These are phyloP conservation scores for Camelina hispida DNA, from an alignment of 345 rosid species.

Conservation along the genomic window DNA sequence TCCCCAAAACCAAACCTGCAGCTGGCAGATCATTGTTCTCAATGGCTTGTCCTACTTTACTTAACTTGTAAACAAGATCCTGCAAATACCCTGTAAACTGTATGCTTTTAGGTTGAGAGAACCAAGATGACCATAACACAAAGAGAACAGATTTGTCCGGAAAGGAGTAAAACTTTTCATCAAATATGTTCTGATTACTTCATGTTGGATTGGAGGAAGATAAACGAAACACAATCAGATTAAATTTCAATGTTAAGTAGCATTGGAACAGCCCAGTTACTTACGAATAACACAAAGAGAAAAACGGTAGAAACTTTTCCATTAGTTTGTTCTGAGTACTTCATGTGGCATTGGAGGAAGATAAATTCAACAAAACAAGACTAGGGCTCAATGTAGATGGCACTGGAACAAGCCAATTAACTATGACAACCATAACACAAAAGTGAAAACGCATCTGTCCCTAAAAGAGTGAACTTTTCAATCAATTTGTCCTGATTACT, in stretches of 20 bases:
- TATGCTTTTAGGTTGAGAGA: conserved; percentile 17
- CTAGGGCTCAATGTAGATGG: background rate
- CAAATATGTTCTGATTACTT: conserved; percentile 3
- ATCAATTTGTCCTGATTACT: conserved; percentile 2
- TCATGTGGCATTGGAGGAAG: conserved; percentile 1
- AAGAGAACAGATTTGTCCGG: background rate
- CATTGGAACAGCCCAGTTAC: background rate
- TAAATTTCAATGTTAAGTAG: background rate
- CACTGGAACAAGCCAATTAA: background rate
- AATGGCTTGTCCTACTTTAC: conserved; percentile 89
- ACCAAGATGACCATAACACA: conserved; percentile 1
- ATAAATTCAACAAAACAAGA: background rate
- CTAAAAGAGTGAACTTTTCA: background rate
- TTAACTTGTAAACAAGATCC: conserved; percentile 86
- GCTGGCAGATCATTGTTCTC: conserved; percentile 75
- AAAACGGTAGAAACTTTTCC: background rate
- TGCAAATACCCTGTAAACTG: conserved; percentile 73
- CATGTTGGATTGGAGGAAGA: conserved; percentile 4
- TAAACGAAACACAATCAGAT: background rate
- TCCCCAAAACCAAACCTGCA: conserved; percentile 79
- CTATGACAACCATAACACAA: background rate
- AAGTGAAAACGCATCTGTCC: background rate
- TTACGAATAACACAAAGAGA: background rate
- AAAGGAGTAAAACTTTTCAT: background rate
- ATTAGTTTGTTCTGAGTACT: background rate